These are phyloP conservation scores for Vigna radiata DNA, from an alignment of 306 rosid genomes.

Conservation along the genomic window DNA sequence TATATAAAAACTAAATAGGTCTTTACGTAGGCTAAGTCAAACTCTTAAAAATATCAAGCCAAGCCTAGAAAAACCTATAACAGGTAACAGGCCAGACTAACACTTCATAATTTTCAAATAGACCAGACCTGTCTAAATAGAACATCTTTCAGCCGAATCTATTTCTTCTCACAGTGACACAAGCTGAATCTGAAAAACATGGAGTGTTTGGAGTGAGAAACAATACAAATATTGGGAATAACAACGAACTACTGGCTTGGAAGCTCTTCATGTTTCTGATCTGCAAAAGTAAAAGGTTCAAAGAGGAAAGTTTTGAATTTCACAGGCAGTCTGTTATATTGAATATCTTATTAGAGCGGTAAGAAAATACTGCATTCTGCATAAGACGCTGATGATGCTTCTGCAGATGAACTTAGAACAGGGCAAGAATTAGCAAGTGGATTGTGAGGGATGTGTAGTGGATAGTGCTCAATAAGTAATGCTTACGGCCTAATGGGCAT, in stretches of 20 bases:
- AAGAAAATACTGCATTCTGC: neutral
- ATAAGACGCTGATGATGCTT: neutral
- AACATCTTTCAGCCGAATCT: neutral
- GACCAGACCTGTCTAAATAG: neutral
- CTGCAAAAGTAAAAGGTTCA: constrained; percentile 1
- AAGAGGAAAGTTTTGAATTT: constrained; percentile 11
- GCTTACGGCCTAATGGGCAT: neutral
- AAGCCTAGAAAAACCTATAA: neutral
- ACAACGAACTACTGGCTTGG: neutral
- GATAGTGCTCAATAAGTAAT: neutral
- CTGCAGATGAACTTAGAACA: constrained; percentile 3
- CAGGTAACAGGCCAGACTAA: neutral
- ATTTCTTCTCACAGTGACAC: neutral
- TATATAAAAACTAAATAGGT: no score
- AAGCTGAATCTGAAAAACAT: constrained; percentile 3
- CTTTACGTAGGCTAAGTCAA: neutral
- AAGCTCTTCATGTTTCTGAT: neutral
- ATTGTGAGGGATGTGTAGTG: neutral
- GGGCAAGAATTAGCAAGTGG: neutral
- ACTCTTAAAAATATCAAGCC: neutral
- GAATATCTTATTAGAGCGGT: neutral
- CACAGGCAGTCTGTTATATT: neutral
- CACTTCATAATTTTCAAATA: neutral
- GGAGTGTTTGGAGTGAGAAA: neutral
- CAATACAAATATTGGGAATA: neutral